A percentile compares a stretch with the other conserved stretches of the same genome.
These are phyloP conservation scores for Batrachochytrium dendrobatidis DNA, from an alignment of 371 early-diverging fungal genomes.

Conservation along the genomic window DNA sequence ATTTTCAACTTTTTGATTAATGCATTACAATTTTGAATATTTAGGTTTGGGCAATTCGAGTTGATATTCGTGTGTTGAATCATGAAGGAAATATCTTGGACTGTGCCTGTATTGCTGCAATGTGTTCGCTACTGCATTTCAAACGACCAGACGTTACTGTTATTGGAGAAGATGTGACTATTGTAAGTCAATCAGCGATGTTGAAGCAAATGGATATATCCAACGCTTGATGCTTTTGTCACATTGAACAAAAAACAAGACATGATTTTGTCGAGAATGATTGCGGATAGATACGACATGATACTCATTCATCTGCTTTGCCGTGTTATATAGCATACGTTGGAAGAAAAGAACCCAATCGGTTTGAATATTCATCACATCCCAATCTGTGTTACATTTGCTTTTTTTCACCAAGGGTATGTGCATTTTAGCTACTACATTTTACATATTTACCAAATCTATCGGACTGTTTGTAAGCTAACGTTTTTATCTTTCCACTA, in stretches of 20 bases:
- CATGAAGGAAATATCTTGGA: constrained; percentile 90
- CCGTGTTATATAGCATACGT: constrained; percentile 53
- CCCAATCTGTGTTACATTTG: constrained; percentile 87
- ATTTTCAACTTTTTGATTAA: neutral
- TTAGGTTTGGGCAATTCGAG: constrained; percentile 87
- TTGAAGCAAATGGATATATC: neutral
- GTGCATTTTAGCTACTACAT: neutral
- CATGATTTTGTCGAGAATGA: too few relatives aligned
- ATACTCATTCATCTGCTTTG: constrained; percentile 1
- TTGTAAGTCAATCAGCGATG: constrained; percentile 49
- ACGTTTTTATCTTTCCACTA: neutral
- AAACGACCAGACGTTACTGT: constrained; percentile 90
- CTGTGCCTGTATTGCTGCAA: constrained; percentile 84
- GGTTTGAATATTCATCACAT: constrained; percentile 91
- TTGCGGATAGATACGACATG: too few relatives aligned
- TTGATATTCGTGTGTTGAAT: constrained; percentile 86
- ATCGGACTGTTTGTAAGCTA: neutral
- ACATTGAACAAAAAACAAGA: constrained; percentile 5
- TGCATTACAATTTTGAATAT: neutral
- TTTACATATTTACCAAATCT: neutral
- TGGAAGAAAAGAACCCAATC: constrained; percentile 81
- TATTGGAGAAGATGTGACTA: constrained; percentile 78
- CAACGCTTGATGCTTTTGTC: neutral
- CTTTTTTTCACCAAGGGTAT: constrained; percentile 79
- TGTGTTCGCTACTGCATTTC: constrained; percentile 85